phyloP scores from a whole-genome alignment of 306 rosid genomes.

The Acacia melanoxylon region DNA sequence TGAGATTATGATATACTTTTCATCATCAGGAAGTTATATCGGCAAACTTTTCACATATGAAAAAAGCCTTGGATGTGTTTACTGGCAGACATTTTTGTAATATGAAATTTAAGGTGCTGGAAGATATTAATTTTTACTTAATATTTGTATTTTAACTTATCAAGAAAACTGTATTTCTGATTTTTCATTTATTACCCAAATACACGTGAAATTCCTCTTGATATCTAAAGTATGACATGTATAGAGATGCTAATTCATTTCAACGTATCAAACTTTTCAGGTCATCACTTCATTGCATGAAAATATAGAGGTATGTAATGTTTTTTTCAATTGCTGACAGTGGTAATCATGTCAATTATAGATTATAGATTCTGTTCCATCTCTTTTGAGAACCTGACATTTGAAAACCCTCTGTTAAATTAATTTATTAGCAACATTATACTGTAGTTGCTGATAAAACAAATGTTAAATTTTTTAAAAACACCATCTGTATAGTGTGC shows the following conservation, averaged over 20 bases:
- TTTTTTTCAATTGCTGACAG: slow-evolving; percentile 10
- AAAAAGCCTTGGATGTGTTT: slow-evolving; percentile 1
- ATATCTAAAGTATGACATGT: background rate
- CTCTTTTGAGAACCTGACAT: background rate
- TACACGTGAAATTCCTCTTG: background rate
- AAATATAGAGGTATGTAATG: slow-evolving; percentile 61
- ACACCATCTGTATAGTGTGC: background rate
- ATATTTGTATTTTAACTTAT: background rate
- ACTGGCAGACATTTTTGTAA: background rate
- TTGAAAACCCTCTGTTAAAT: too few species aligned
- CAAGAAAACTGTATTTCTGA: background rate
- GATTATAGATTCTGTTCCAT: slow-evolving; percentile 6
- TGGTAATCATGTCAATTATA: background rate
- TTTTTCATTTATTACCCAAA: slow-evolving; percentile 19
- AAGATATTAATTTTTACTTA: background rate
- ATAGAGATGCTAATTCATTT: slow-evolving; percentile 16
- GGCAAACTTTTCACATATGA: background rate
- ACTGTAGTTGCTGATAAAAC: too few species aligned
- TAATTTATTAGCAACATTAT: too few species aligned
- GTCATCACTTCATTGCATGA: slow-evolving; percentile 74
- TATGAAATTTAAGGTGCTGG: slow-evolving; percentile 8
- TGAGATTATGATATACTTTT: background rate
- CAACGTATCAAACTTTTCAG: slow-evolving; percentile 49
- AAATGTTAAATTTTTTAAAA: too few species aligned
- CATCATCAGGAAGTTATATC: background rate